A percentile compares a stretch with the other conserved stretches of the same genome.
phyloP scores from a whole-genome alignment of 805 yeast genomes.

The Metschnikowia lachancei region DNA sequence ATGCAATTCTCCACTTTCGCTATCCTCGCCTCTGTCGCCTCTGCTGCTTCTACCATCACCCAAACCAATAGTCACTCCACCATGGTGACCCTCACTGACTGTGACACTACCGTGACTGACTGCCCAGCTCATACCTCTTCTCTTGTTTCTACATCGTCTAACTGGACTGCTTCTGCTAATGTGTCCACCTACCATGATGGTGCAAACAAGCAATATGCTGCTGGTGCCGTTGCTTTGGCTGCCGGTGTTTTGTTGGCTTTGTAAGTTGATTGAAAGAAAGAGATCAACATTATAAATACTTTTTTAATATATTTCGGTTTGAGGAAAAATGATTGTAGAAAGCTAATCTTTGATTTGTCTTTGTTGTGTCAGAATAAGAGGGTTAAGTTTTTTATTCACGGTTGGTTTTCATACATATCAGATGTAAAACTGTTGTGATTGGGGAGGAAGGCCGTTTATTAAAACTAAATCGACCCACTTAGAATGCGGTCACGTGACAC shows the following conservation, averaged over 20 bases:
- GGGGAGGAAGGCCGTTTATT: too few species aligned
- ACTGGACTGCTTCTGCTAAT: slow-evolving; percentile 27
- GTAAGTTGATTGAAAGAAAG: slow-evolving; percentile 18
- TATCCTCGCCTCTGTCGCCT: slow-evolving; percentile 33
- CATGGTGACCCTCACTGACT: slow-evolving; percentile 47
- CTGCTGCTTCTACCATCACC: slow-evolving; percentile 36
- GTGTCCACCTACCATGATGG: slow-evolving; percentile 35
- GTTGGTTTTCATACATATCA: too few species aligned
- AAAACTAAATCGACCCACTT: too few species aligned
- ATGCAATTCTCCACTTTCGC: slow-evolving; percentile 50
- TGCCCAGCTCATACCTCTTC: slow-evolving; percentile 39
- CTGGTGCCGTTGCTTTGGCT: slow-evolving; percentile 48
- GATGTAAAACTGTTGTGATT: too few species aligned
- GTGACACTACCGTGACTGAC: slow-evolving; percentile 45
- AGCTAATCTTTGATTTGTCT: not conserved
- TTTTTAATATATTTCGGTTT: slow-evolving; percentile 3
- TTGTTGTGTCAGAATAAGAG: too few species aligned
- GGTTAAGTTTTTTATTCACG: too few species aligned
- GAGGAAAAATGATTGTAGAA: not conserved
- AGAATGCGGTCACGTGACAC: too few species aligned
- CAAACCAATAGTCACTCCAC: slow-evolving; percentile 25
- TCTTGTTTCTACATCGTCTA: slow-evolving; percentile 10
- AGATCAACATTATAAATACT: not conserved
- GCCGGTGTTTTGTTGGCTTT: slow-evolving; percentile 46
- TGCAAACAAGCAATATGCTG: slow-evolving; percentile 36